These are phyloP conservation scores for Cantharellus anzutake DNA, from an alignment of 768 basidiomycete species.

Conservation along the genomic window DNA sequence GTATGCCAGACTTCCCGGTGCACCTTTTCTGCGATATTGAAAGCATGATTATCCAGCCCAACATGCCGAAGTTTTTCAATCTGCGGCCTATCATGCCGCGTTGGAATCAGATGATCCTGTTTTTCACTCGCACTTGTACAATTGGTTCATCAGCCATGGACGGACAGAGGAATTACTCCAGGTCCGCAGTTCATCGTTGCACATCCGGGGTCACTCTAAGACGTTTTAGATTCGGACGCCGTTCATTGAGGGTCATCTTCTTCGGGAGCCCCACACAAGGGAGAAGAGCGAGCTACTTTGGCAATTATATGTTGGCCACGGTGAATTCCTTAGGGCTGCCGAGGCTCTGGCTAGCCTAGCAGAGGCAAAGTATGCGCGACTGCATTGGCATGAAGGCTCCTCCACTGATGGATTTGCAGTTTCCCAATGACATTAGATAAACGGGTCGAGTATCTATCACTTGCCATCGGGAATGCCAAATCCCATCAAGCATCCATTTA, in stretches of 20 bases:
- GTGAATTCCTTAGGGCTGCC: slow-evolving; percentile 73
- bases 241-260: slow-evolving; percentile 77
- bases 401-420: slow-evolving; percentile 1
- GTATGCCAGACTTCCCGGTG: neutral
- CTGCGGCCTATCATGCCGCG: slow-evolving; percentile 72
- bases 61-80: slow-evolving; percentile 53
- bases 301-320: slow-evolving; percentile 93
- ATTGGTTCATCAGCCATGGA: slow-evolving; percentile 71
- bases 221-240: slow-evolving; percentile 52
- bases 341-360: slow-evolving; percentile 68
- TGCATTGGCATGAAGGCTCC: slow-evolving; percentile 24
- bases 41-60: slow-evolving; percentile 15
- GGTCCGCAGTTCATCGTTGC: slow-evolving; percentile 27
- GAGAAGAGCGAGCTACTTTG: slow-evolving; percentile 80
- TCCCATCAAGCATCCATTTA: slow-evolving; percentile 60
- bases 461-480: slow-evolving; percentile 91
- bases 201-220: slow-evolving; percentile 4
- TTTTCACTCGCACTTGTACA: slow-evolving; percentile 87
- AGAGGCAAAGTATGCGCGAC: slow-evolving; percentile 57
- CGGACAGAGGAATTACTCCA: slow-evolving; percentile 80
- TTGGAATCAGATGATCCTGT: slow-evolving; percentile 74
- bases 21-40: neutral
- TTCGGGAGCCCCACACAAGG: slow-evolving; percentile 57
- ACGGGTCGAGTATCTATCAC: slow-evolving; percentile 79
- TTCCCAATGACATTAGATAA: slow-evolving; percentile 31